Conservation (phyloP, 306 rosid species). For the Boehmeria nivea region DNA sequence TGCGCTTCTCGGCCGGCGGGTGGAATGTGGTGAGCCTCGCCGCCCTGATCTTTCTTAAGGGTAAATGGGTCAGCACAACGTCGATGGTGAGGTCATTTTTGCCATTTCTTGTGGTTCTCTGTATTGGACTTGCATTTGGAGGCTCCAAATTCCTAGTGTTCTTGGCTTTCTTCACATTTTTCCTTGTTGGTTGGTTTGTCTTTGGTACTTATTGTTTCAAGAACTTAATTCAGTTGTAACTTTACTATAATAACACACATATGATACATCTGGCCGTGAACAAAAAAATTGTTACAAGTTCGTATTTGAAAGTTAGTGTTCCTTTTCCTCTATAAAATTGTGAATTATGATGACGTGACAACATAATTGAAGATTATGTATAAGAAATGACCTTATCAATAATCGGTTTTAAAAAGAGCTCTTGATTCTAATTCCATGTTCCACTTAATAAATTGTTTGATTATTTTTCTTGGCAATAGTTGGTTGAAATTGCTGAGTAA, state of each 20-base stretch:
- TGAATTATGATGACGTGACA: no score
- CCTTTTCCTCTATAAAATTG: no score
- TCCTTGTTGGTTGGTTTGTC: conserved; percentile 85
- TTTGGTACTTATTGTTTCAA: conserved; percentile 80
- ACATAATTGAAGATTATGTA: no score
- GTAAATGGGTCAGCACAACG: conserved; percentile 74
- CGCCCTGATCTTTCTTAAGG: conserved; percentile 62
- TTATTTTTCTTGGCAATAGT: no score
- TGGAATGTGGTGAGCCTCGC: conserved; percentile 99
- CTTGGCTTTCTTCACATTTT: conserved; percentile 43
- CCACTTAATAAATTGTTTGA: no score
- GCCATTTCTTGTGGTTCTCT: conserved; percentile 55
- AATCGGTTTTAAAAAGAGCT: no score
- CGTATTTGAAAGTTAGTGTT: no score
- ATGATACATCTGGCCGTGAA: no score
- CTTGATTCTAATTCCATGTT: no score
- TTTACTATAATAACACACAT: not conserved
- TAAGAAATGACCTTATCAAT: no score
- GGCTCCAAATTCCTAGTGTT: conserved; percentile 64
- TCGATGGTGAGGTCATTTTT: conserved; percentile 53
- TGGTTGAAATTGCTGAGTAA: no score
- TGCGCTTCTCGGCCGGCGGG: conserved; percentile 58
- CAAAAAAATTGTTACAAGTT: no score
- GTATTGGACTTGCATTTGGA: conserved; percentile 60
- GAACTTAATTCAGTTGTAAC: conserved; percentile 70